Evolutionary conservation across 805 yeast species (phyloP), one percentile per base, ranked within the genome.

Genomic region (Sugiyamaella smithiae): DNA sequence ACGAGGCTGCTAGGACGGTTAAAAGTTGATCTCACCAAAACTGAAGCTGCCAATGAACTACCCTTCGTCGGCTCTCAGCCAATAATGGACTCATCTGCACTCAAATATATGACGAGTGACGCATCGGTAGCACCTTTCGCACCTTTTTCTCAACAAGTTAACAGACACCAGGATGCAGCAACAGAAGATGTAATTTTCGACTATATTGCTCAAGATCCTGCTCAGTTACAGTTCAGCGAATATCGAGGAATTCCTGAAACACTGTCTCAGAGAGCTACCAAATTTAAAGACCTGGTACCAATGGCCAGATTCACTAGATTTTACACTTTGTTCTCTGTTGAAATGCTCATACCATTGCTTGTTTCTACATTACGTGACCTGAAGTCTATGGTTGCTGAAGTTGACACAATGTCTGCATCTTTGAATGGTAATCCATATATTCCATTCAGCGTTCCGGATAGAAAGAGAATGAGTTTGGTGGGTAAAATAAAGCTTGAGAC

Each of bases 301-400:
- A 68, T 73, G 1, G 74, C 72, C 28, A 67, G 77, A 48, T 59
- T 80, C 40, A 80, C 84, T 1, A 65, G 80, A 38, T 80, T 80
- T 56, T 78, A 76, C 57, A 74, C 81, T 0, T 59, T 64, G 8
- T 57, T 68, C 1, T 72, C 79, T 2, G 48, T 76, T 19, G 77
- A 74, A 45, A 62, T 70, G 7, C 59, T 80, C 12, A 44, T 77
- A 3, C 66, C 76, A 2, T 64, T 70, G 1, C 43, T 80, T 1
- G 52, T 69, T 11, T 72, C 74, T 17, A 65, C 80, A 0, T 59
- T 80, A 32, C 67, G 67, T 46, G 66, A 70, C 40, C 57, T 75
- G 12, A 80, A 79, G 3, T 67, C 74, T 8, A 53, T 66, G 14
- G 59, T 65, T 31, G 62, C 46, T 33, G 53, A 51, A 8, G 46